Conservation (phyloP, 768 basidiomycete genomes). For the Tricholoma sp. region DNA sequence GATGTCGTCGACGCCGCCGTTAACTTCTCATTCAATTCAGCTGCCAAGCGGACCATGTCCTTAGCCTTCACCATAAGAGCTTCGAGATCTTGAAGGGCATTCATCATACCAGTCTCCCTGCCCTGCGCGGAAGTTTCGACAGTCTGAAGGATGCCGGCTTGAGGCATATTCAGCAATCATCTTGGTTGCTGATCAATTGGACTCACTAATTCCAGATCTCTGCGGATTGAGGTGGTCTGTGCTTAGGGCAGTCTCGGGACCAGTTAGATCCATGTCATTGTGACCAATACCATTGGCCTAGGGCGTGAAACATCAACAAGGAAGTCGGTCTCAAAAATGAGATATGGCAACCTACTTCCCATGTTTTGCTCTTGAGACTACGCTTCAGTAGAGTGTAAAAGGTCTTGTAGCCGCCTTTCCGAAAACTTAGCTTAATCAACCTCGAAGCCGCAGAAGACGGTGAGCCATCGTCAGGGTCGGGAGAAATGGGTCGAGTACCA, state of each 20-base stretch:
- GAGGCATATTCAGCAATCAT: neutral
- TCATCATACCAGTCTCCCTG: constrained; percentile 59
- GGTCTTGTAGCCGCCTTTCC: constrained; percentile 82
- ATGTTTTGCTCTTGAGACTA: constrained; percentile 63
- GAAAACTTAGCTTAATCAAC: constrained; percentile 81
- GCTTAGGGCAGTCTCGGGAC: neutral
- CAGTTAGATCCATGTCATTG: neutral
- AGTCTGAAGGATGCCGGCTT: constrained; percentile 64
- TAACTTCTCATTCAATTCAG: constrained; percentile 80
- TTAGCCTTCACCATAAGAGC: constrained; percentile 86
- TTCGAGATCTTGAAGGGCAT: constrained; percentile 84
- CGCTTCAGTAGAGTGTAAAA: constrained; percentile 77
- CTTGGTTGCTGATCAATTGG: neutral
- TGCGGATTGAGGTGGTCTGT: constrained; percentile 13
- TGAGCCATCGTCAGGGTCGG: constrained; percentile 35
- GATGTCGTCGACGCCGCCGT: constrained; percentile 34
- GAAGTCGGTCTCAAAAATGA: neutral
- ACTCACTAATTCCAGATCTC: constrained; percentile 50
- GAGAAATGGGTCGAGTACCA: constrained; percentile 57
- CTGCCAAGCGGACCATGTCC: constrained; percentile 89
- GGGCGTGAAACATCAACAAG: neutral
- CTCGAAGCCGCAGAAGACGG: constrained; percentile 29
- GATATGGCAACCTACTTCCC: constrained; percentile 48
- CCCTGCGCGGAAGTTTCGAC: constrained; percentile 66
- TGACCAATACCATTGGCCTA: constrained; percentile 15